Evolutionary conservation across 2,329 filamentous ascomycete species (phyloP).

Genomic region (Arthroderma sp.): DNA sequence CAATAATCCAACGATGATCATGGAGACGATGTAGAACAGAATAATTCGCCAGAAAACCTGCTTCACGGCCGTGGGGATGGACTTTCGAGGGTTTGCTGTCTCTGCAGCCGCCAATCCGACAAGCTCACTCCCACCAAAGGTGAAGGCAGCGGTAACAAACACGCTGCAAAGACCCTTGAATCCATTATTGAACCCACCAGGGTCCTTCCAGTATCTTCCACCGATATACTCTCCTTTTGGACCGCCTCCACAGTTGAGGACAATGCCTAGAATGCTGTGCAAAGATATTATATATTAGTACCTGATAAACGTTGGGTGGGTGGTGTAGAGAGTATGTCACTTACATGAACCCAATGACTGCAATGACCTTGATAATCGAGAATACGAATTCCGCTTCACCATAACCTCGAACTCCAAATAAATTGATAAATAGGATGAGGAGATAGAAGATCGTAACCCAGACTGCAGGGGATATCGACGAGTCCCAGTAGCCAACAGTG

Average conservation of each 20-base stretch:
- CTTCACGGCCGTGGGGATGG: conserved; percentile 74
- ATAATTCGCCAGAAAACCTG: conserved; percentile 93
- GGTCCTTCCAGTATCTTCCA: conserved; percentile 59
- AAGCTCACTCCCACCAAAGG: conserved; percentile 50
- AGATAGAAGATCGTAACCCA: conserved; percentile 74
- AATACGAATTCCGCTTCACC: conserved; percentile 85
- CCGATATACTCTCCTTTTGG: conserved; percentile 65
- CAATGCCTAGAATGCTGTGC: conserved; percentile 62
- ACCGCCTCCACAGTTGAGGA: conserved; percentile 72
- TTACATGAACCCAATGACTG: conserved; percentile 78
- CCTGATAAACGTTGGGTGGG: neutral
- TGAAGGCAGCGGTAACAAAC: conserved; percentile 51
- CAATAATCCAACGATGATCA: conserved; percentile 67
- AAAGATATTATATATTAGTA: conserved; percentile 6
- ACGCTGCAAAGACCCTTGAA: conserved; percentile 53
- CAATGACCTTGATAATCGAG: conserved; percentile 70
- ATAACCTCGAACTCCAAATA: conserved; percentile 79
- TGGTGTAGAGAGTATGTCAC: conserved; percentile 17
- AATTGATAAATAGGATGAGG: conserved; percentile 65
- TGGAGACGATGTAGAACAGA: conserved; percentile 75
- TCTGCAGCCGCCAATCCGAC: conserved; percentile 49
- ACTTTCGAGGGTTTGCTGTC: conserved; percentile 48
- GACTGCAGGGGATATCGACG: conserved; percentile 50
- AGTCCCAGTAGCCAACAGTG: conserved; percentile 69
- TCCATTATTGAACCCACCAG: conserved; percentile 61